These are phyloP conservation scores for Arabidopsis lyrata DNA, from an alignment of 441 rosid species.

Conservation along the genomic window DNA sequence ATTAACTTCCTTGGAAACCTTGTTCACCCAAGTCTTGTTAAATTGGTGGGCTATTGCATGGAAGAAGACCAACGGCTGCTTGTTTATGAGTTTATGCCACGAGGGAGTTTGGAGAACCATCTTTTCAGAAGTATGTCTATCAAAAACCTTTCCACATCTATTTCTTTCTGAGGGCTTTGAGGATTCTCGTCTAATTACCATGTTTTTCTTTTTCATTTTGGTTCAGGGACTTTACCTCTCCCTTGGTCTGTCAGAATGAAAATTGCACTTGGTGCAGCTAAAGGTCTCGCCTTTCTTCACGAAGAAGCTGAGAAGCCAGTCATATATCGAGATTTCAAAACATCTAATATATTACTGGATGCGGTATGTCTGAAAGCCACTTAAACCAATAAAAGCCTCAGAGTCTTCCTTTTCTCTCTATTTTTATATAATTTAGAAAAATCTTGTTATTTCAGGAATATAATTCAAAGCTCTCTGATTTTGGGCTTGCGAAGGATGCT, in stretches of 20 bases:
- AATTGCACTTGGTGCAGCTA: conserved; percentile 74
- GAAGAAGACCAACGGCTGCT: conserved; percentile 71
- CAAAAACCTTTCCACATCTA: not conserved
- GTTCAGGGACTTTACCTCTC: conserved; percentile 78
- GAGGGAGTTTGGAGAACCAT: conserved; percentile 74
- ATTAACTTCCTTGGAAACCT: conserved; percentile 72
- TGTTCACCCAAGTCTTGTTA: conserved; percentile 64
- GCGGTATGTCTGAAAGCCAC: conserved; percentile 50
- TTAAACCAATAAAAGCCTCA: not conserved
- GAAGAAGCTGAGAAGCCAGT: conserved; percentile 81
- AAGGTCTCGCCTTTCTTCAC: conserved; percentile 76
- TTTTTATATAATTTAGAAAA: conserved; percentile 2
- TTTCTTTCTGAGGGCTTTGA: not conserved
- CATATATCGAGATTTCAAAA: conserved; percentile 77
- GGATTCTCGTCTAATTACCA: not conserved
- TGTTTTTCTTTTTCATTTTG: conserved; percentile 11
- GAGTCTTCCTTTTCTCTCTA: not conserved
- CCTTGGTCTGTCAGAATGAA: conserved; percentile 82
- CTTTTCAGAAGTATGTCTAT: conserved; percentile 66
- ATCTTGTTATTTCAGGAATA: conserved; percentile 42
- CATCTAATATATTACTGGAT: conserved; percentile 72
- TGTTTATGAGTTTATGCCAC: conserved; percentile 69
- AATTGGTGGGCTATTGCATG: conserved; percentile 67
- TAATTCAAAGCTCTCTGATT: conserved; percentile 49
- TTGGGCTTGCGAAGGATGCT: conserved; percentile 52